Percentiles rank a stretch among this genome's conserved stretches.
Evolutionary conservation across 345 rosid genomes (phyloP).

Genomic region (Luvunga scandens): DNA sequence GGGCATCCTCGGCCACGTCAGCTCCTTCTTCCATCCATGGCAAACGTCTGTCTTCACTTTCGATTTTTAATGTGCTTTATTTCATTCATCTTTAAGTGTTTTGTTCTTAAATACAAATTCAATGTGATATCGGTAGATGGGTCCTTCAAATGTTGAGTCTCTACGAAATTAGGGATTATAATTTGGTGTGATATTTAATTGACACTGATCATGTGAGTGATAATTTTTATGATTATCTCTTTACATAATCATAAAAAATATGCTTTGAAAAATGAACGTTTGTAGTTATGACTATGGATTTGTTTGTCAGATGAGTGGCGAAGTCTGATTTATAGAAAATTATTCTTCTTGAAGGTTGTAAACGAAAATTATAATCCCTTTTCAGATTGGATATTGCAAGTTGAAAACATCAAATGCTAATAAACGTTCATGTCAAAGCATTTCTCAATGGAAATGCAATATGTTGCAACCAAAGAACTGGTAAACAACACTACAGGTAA

Average conservation of each 20-base stretch:
- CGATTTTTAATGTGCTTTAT: background rate
- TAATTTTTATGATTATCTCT: background rate
- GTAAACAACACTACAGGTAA: background rate
- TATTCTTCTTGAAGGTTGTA: background rate
- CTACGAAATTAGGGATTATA: constrained; percentile 17
- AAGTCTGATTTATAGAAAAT: background rate
- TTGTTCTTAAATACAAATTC: background rate
- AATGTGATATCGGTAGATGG: background rate
- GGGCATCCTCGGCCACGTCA: constrained; percentile 54
- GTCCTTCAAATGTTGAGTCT: constrained; percentile 3
- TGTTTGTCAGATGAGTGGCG: background rate
- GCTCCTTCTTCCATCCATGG: constrained; percentile 40
- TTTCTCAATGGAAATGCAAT: background rate
- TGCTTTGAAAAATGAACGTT: background rate
- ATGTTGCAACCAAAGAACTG: background rate
- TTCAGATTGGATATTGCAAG: background rate
- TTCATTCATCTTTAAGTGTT: background rate
- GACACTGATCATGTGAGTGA: background rate
- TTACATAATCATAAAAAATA: too few relatives aligned
- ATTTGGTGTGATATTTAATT: background rate
- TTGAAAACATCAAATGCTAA: background rate
- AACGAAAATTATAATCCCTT: background rate
- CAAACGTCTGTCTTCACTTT: constrained; percentile 32
- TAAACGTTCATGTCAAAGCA: background rate
- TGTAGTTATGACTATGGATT: background rate